Base-by-base conservation (phyloP, 2,329 filamentous ascomycete species). In the Chalaropsis thielavioides region DNA sequence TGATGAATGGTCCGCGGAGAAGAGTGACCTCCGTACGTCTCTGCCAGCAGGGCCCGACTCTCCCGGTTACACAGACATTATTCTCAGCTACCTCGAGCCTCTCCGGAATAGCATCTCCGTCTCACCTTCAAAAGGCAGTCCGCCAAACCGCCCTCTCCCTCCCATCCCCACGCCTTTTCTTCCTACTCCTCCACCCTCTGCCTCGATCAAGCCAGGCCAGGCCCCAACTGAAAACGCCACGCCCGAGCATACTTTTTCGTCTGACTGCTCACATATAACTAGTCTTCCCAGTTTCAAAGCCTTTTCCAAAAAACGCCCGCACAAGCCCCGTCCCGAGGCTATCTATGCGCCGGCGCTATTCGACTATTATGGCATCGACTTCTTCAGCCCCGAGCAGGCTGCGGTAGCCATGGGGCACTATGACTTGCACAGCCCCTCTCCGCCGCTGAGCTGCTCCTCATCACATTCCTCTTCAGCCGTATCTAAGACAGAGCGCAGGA, bases 371-470 rank as follows among this genome's bases (percentile, higher is more conserved):
- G 59, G 44, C 27, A 56, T 61, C 8, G 56, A 61, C 43, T 65
- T 65, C 44, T 65, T 65, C n/a, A 65, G 63, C 11, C 63, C 63
- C 10, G 63, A 65, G 63, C 63, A 65, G 44, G 63, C 63, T 11
- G 58, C 31, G 2, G 49, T 65, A 22, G 63, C 63, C 38, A 11
- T 65, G 0, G 27, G 27, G 19, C 60, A 65, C 58, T 65, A 61
- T 40, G 43, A 65, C 27, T 13, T 49, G 27, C 27, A 58, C 31
- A 58, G 54, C 11, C 54, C 54, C 17, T 7, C 54, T 38, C 54
- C 54, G 19, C 8, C 4, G 43, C 43, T 31, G 27, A 35, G 8
- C 10, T 17, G 0, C 10, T 35, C 54, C 38, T 51, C 22, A 15
- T 3, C 7, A 24, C 10, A 22, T 51, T 4, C 27, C 3, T n/a